A percentile compares a stretch with the other conserved stretches of the same genome.
Conservation (phyloP, 192 early-diverging fungal species). For the Coemansia sp. region DNA sequence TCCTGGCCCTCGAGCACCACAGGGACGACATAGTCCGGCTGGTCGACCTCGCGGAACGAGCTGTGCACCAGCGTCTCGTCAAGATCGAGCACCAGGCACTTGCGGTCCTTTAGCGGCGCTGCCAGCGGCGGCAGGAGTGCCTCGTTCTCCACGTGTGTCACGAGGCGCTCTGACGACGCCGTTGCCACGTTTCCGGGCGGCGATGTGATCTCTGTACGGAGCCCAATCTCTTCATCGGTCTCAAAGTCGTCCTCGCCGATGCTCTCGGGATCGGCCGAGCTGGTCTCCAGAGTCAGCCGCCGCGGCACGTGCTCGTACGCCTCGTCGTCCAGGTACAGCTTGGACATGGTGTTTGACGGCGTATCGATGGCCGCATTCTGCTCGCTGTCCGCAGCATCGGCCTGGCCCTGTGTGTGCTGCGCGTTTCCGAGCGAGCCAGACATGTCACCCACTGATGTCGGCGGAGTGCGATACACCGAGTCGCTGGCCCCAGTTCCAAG, state of each 20-base stretch:
- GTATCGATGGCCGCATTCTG: conserved; percentile 27
- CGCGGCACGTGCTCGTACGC: conserved; percentile 36
- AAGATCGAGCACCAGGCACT: conserved; percentile 92
- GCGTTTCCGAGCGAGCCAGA: conserved; percentile 5
- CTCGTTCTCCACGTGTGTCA: conserved; percentile 28
- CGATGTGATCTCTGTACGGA: conserved; percentile 44
- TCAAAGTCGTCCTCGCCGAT: conserved; percentile 32
- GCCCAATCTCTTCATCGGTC: conserved; percentile 31
- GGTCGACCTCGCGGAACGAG: conserved; percentile 72
- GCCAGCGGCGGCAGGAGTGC: conserved; percentile 64
- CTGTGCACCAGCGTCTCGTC: conserved; percentile 98
- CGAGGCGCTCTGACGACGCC: conserved; percentile 44
- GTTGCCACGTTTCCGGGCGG: conserved; percentile 45
- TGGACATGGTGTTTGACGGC: conserved; percentile 35
- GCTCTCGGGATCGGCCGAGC: conserved; percentile 40
- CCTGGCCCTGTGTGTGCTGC: conserved; percentile 1
- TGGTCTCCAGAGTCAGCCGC: conserved; percentile 34
- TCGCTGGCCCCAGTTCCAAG: conserved; percentile 41
- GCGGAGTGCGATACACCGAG: conserved; percentile 46
- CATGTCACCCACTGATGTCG: conserved; percentile 39
- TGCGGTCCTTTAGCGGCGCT: conserved; percentile 63
- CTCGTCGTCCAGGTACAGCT: conserved; percentile 41
- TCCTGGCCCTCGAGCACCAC: conserved; percentile 86
- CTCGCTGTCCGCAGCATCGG: not conserved
- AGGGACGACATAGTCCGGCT: conserved; percentile 88